These are phyloP conservation scores for Prunella vulgaris DNA, from an alignment of 257 asterid species.

Conservation along the genomic window DNA sequence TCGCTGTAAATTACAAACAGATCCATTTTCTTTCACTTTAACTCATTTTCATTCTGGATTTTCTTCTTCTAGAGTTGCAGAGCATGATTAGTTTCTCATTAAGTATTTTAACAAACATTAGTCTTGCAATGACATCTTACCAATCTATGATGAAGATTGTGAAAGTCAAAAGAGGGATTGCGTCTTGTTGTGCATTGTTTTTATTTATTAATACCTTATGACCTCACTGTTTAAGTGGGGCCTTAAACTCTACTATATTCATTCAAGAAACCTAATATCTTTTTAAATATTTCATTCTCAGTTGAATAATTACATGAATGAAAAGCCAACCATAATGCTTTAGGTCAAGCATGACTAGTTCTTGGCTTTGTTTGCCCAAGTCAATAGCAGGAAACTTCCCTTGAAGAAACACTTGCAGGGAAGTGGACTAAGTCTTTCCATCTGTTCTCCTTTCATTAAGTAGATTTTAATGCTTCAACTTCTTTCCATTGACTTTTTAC, in stretches of 20 bases:
- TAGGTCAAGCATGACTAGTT: neutral
- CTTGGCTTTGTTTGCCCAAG: neutral
- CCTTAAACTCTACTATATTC: neutral
- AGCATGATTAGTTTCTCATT: neutral
- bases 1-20: constrained; percentile 15
- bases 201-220: neutral
- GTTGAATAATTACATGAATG: constrained; percentile 10
- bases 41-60: neutral
- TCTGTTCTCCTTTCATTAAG: neutral
- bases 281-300: neutral
- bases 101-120: neutral
- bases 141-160: neutral
- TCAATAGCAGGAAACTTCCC: constrained; percentile 3
- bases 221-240: neutral
- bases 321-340: constrained; percentile 8
- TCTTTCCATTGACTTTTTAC: neutral
- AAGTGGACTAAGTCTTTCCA: constrained; percentile 11
- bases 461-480: neutral
- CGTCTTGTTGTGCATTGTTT: neutral
- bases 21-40: constrained; percentile 5
- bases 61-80: constrained; percentile 10
- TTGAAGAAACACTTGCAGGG: neutral
- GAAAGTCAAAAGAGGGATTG: neutral
- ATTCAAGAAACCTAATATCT: neutral
- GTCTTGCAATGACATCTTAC: neutral